Base-by-base conservation (phyloP, 2,329 filamentous ascomycete species). In the Myriosclerotinia scirpicola region DNA sequence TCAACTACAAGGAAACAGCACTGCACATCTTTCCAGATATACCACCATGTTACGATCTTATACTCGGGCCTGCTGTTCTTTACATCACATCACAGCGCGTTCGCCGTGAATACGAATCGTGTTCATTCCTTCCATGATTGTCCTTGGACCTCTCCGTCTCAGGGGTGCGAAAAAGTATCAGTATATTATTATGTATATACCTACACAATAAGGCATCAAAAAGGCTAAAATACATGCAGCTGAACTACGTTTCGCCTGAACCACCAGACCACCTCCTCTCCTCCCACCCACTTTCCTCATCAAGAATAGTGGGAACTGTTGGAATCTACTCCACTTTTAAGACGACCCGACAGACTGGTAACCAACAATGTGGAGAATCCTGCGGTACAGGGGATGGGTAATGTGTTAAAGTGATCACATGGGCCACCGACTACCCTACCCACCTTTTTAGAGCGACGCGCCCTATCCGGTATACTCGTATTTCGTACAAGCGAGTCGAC, bases 271-370 rank as follows among this genome's bases (percentile, higher is more conserved):
- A 9, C 42, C 30, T 12, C 20, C 30, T 50, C 20, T 22, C 46
- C 46, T 50, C 9, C 44, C 20, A 34, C 42, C 42, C 56, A 59
- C 56, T 59, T 48, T 59, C 56, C 56, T 38, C 48, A 26, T 60
- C 44, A 36, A 60, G 42, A 60, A 26, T 60, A 48, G 44, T 50
- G 44, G 44, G 14, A 50, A 60, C 38, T 38, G 4, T 26, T 58
- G 38, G 15, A 58, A 50, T 48, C 26, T n/a, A 48, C 44, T 60
- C 44, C 56, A 60, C 56, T 50, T 50, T 60, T 50, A 17, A 30
- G n/a, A 60, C 44, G 56, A 60, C 56, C 56, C 56, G 56, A 60
- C 56, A 60, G 56, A 22, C 36, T 50, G 56, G 56, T 48, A 48
- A 60, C 30, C 42, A 3, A 8, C 56, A 38, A 60, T 38, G 42